Base-by-base conservation (phyloP, 805 yeast genomes). In the Scheffersomyces coipomensis region DNA sequence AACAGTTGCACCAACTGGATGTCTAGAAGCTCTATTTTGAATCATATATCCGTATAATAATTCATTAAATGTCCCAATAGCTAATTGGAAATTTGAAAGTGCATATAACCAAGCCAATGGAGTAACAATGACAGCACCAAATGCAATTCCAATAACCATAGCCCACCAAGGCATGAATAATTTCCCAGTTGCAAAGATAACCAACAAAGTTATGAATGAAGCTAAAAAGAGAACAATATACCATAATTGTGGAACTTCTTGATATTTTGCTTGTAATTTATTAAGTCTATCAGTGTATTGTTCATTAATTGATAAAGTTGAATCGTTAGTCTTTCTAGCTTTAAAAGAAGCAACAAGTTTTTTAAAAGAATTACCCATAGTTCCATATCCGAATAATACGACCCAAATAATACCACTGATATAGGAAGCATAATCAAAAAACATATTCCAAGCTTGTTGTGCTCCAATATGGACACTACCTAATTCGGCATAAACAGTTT, bases 31-130 rank as follows among this genome's bases (percentile, higher is more conserved):
- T 3, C 40, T 22, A 17, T 52, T 49, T 45, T 71, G 71, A 5
- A 70, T 59, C 65, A 73, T 59, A 26, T 58, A 51, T 0, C 78
- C 78, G 42, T 69, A 73, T 2, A 71, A 42, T 23, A 73, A 56
- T 46, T 73, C 78, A 43, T 73, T 73, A 43, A 73, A 68, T 0
- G 76, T 66, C 2, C 78, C 78, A 21, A 73, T 68, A 1, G 78
- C 71, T 24, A 73, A 55, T 44, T 73, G 78, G 51, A 73, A 73
- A 47, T 73, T 73, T 4, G 77, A 68, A n/a, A 67, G 54, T 0
- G 78, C 79, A 42, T 68, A 73, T n/a, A 73, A 48, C 61, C 75
- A 73, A 27, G 72, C 64, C 51, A 73, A 56, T 2, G 78, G 78
- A 0, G 67, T 63, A 19, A 73, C 74, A 19, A 71, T 71, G 5